Evolutionary conservation across 495 filamentous ascomycete species (phyloP).

Genomic region (Corynascus novoguineensis): DNA sequence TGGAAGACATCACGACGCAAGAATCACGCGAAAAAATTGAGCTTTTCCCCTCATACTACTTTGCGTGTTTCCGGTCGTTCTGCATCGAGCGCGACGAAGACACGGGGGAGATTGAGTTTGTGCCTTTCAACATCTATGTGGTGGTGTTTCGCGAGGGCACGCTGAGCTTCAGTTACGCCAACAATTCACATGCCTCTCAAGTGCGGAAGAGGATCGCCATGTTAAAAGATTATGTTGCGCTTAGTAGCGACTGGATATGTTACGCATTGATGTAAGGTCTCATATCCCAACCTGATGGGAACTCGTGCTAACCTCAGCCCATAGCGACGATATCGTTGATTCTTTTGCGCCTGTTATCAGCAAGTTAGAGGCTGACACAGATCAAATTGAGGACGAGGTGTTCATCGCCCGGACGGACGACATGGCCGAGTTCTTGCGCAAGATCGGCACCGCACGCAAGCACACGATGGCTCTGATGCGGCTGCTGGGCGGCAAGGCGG

Average conservation of each 20-base stretch:
- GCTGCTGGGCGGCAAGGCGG: constrained; percentile 89
- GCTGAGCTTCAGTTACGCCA: constrained; percentile 83
- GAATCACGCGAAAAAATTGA: constrained; percentile 98
- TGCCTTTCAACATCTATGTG: constrained; percentile 93
- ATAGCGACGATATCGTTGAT: constrained; percentile 92
- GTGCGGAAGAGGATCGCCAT: constrained; percentile 88
- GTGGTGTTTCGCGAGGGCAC: constrained; percentile 95
- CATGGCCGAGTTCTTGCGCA: constrained; percentile 74
- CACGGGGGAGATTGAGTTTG: constrained; percentile 73
- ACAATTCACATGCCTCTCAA: constrained; percentile 75
- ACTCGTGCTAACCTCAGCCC: constrained; percentile 22
- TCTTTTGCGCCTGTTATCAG: constrained; percentile 85
- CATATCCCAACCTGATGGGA: not conserved
- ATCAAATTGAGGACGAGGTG: constrained; percentile 89
- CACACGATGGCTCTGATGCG: constrained; percentile 92
- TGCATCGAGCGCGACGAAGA: constrained; percentile 55
- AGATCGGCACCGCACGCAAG: constrained; percentile 85
- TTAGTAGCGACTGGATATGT: constrained; percentile 97
- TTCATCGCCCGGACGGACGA: constrained; percentile 87
- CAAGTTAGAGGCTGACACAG: constrained; percentile 79
- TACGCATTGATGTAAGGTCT: constrained; percentile 85
- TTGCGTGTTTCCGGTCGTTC: constrained; percentile 94
- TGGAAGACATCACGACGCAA: constrained; percentile 89
- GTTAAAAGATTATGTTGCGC: constrained; percentile 84
- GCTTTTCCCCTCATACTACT: constrained; percentile 94